Conservation (phyloP, 768 basidiomycete genomes). For the Chlorophyllum brunneum region DNA sequence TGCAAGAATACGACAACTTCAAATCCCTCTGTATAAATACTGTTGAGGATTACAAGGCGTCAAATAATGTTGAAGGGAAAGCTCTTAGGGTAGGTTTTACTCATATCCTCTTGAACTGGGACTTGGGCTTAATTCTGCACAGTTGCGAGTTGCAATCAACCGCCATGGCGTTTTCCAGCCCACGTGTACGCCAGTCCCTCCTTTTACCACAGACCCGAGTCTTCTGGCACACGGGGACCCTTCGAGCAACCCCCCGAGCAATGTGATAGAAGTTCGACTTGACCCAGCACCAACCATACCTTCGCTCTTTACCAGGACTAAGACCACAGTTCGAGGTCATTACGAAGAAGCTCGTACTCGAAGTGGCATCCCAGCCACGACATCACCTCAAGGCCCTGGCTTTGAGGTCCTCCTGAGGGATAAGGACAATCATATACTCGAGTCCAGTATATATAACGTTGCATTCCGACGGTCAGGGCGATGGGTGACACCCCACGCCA, state of each 20-base stretch:
- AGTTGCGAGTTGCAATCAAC: constrained; percentile 53
- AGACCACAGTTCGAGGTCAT: constrained; percentile 59
- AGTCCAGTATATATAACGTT: constrained; percentile 69
- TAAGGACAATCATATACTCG: constrained; percentile 44
- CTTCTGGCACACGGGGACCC: constrained; percentile 32
- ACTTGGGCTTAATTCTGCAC: background rate
- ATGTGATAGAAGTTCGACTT: constrained; percentile 42
- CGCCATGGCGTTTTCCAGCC: constrained; percentile 22
- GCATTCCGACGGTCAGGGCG: constrained; percentile 52
- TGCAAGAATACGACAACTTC: constrained; percentile 37
- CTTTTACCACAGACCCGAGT: constrained; percentile 37
- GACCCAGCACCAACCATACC: constrained; percentile 52
- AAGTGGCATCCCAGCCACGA: constrained; percentile 36
- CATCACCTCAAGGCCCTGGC: constrained; percentile 22
- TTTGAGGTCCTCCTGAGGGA: constrained; percentile 69
- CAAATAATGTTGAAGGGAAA: constrained; percentile 14
- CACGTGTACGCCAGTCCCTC: constrained; percentile 10
- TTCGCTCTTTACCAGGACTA: constrained; percentile 60
- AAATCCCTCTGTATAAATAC: constrained; percentile 42
- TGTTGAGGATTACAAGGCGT: constrained; percentile 27
- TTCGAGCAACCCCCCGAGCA: constrained; percentile 15
- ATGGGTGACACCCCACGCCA: constrained; percentile 66
- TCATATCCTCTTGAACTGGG: constrained; percentile 3
- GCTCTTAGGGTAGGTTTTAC: constrained; percentile 30
- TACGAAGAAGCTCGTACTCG: constrained; percentile 67